These are phyloP conservation scores for Colletotrichum coccodes DNA, from an alignment of 2,329 filamentous ascomycete genomes.

Conservation along the genomic window DNA sequence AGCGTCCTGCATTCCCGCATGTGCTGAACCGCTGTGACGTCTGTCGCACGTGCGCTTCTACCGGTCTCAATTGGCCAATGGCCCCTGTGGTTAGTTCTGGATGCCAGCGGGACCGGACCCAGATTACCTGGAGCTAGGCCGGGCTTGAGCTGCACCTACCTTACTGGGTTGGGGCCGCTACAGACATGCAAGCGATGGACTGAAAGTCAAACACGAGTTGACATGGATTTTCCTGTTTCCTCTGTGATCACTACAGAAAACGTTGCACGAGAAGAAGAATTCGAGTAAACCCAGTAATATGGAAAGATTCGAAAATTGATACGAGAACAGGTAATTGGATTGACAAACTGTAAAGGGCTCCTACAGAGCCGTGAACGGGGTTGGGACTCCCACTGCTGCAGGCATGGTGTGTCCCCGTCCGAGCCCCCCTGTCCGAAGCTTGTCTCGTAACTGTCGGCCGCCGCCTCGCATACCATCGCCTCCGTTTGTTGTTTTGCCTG, in stretches of 20 bases:
- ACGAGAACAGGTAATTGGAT: background rate
- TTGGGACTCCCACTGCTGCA: background rate
- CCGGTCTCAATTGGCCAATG: constrained; percentile 30
- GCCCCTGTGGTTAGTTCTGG: constrained; percentile 17
- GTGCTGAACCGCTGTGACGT: constrained; percentile 22
- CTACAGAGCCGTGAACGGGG: background rate
- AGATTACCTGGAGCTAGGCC: constrained; percentile 11
- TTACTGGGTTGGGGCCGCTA: constrained; percentile 9
- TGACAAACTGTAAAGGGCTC: too few species aligned
- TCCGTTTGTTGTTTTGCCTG: constrained; percentile 26
- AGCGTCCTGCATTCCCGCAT: background rate
- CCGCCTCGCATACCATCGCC: constrained; percentile 24
- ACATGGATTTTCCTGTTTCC: background rate
- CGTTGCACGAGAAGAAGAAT: background rate
- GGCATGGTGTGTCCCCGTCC: background rate
- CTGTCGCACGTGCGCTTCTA: constrained; percentile 23
- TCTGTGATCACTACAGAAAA: background rate
- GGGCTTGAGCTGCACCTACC: constrained; percentile 9
- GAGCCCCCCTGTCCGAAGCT: constrained; percentile 25
- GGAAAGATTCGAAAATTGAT: background rate
- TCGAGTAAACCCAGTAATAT: too few species aligned
- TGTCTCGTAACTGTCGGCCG: constrained; percentile 31
- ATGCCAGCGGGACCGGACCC: constrained; percentile 16
- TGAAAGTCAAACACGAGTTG: background rate
- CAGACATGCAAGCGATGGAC: background rate